These are phyloP conservation scores for Citrus inodora DNA, from an alignment of 345 rosid species.

Conservation along the genomic window DNA sequence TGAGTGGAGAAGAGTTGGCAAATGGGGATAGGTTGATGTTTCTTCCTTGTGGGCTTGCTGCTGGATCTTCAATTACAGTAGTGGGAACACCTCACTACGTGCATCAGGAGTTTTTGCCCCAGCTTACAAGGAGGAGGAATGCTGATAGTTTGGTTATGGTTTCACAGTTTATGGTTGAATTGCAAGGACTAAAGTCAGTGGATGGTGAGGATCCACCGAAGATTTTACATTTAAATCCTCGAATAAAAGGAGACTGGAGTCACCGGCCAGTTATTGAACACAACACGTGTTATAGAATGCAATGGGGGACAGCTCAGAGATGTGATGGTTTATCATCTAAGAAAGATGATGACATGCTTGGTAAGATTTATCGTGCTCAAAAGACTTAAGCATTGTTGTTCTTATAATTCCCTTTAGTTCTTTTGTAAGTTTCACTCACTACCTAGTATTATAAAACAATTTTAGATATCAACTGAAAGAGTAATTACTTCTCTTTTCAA, in stretches of 20 bases:
- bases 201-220: slow-evolving; percentile 97
- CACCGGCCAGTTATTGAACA: slow-evolving; percentile 85
- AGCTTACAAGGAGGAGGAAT: slow-evolving; percentile 47
- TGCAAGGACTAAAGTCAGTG: slow-evolving; percentile 86
- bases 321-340: slow-evolving; percentile 86
- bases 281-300: slow-evolving; percentile 99
- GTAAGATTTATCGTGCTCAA: slow-evolving; percentile 37
- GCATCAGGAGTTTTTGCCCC: slow-evolving; percentile 85
- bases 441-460: neutral
- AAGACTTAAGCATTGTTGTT: neutral
- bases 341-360: slow-evolving; percentile 72
- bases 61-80: slow-evolving; percentile 88
- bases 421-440: neutral
- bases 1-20: slow-evolving; percentile 64
- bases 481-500: neutral
- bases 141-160: slow-evolving; percentile 66
- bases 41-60: slow-evolving; percentile 96
- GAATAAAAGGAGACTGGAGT: slow-evolving; percentile 95
- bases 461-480: neutral
- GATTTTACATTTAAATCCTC: slow-evolving; percentile 92
- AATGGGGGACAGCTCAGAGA: slow-evolving; percentile 95
- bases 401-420: neutral
- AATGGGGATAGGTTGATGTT: slow-evolving; percentile 63
- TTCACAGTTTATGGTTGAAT: slow-evolving; percentile 93
- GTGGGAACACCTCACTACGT: slow-evolving; percentile 86